Percentiles rank a stretch among this genome's conserved stretches.
phyloP scores from a whole-genome alignment of 768 basidiomycete genomes.

The Rhodosporidiobolus odoratus region DNA sequence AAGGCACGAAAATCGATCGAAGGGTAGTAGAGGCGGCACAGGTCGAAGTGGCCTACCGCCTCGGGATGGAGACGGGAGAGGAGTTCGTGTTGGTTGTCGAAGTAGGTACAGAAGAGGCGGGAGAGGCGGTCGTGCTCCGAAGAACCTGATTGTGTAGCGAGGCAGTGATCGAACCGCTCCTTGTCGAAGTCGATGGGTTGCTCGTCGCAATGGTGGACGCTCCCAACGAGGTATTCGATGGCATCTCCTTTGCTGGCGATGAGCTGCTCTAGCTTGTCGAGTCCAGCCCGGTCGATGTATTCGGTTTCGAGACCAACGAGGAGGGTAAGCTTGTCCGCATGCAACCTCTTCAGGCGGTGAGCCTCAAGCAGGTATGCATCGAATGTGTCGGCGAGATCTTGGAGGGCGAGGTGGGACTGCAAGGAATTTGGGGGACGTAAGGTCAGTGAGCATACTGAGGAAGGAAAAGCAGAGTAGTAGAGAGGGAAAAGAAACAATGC shows the following conservation, averaged over 20 bases:
- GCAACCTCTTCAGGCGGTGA: constrained; percentile 61
- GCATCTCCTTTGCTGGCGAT: constrained; percentile 53
- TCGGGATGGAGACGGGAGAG: constrained; percentile 70
- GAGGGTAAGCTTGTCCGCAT: constrained; percentile 64
- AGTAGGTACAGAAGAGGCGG: constrained; percentile 55
- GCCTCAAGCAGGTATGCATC: constrained; percentile 70
- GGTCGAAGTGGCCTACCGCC: constrained; percentile 86
- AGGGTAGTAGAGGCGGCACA: constrained; percentile 80
- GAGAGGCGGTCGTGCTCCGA: constrained; percentile 33
- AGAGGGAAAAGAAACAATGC: too few relatives aligned
- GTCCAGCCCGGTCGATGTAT: constrained; percentile 65
- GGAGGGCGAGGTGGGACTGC: constrained; percentile 57
- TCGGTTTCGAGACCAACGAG: constrained; percentile 92
- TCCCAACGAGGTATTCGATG: constrained; percentile 87
- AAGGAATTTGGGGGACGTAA: constrained; percentile 42
- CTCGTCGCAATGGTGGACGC: constrained; percentile 80
- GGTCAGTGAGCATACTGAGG: neutral
- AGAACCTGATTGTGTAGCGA: constrained; percentile 49
- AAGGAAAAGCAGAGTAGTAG: neutral
- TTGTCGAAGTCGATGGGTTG: constrained; percentile 90
- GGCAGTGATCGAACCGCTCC: constrained; percentile 60
- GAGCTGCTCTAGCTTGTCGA: constrained; percentile 56
- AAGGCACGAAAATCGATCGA: constrained; percentile 45
- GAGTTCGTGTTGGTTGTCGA: constrained; percentile 76
- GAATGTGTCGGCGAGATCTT: constrained; percentile 62